Conservation (phyloP, 305 asterid genomes). For the Fraxinus platypoda region DNA sequence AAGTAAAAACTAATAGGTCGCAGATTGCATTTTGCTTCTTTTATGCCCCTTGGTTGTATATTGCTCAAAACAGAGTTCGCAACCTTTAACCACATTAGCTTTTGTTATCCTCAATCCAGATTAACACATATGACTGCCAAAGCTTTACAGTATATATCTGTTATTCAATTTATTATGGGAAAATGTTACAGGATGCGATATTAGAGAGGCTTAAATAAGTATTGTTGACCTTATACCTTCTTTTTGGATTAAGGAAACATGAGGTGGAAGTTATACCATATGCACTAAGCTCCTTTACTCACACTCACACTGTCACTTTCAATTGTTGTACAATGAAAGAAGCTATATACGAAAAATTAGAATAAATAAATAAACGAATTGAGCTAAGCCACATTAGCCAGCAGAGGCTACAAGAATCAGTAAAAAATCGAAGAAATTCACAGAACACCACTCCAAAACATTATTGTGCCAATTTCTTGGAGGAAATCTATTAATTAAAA, state of each 20-base stretch:
- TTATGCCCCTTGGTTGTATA: background rate
- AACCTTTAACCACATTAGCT: background rate
- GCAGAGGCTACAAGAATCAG: background rate
- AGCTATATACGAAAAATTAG: background rate
- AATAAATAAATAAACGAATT: background rate
- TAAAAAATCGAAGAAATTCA: background rate
- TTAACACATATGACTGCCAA: too few relatives aligned
- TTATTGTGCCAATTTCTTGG: background rate
- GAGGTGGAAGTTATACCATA: too few relatives aligned
- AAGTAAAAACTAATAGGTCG: background rate
- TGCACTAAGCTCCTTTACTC: background rate
- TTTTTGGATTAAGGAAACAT: too few relatives aligned
- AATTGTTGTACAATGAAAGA: background rate
- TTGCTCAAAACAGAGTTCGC: background rate
- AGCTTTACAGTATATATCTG: too few relatives aligned
- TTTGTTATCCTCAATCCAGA: too few relatives aligned
- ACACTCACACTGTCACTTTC: background rate
- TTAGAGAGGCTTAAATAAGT: too few relatives aligned
- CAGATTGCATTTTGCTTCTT: slow-evolving; percentile 5
- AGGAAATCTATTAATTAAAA: background rate
- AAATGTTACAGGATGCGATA: too few relatives aligned
- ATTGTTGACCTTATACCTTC: too few relatives aligned
- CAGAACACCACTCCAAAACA: background rate
- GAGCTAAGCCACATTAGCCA: background rate
- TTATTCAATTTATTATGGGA: too few relatives aligned